Evolutionary conservation across 495 filamentous ascomycete species (phyloP).

Genomic region (Neurospora sp.): DNA sequence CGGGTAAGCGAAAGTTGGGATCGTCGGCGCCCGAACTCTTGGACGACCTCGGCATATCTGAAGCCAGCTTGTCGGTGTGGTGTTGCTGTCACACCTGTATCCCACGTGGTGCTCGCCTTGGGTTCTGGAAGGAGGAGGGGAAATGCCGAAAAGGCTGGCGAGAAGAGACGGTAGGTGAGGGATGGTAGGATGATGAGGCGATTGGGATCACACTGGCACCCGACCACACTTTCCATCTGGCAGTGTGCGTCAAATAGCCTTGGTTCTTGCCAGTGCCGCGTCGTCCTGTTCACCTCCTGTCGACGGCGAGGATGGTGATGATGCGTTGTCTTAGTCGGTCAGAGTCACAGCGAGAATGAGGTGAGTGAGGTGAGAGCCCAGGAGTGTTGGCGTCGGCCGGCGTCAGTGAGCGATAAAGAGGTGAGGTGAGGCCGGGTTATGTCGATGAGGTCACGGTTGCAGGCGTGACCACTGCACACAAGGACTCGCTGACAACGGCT

Average conservation of each 20-base stretch:
- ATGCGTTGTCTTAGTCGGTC: neutral
- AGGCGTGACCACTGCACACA: neutral
- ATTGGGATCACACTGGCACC: neutral
- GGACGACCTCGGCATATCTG: slow-evolving; percentile 15
- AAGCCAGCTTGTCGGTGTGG: neutral
- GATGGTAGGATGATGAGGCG: neutral
- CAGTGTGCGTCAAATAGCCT: slow-evolving; percentile 1
- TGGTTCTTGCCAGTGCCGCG: neutral
- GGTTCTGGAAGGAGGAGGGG: slow-evolving; percentile 1
- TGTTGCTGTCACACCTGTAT: neutral
- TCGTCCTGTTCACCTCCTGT: neutral
- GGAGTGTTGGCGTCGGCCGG: neutral
- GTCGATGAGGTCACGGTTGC: neutral
- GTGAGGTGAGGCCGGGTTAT: neutral
- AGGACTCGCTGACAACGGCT: neutral
- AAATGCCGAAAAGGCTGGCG: neutral
- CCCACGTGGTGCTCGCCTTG: neutral
- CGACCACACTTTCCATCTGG: neutral
- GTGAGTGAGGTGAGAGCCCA: neutral
- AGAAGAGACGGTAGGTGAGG: neutral
- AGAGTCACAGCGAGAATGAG: neutral
- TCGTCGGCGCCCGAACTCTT: slow-evolving; percentile 1
- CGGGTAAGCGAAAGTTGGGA: slow-evolving; percentile 18
- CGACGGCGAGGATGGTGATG: neutral
- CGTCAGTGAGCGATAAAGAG: neutral